These are phyloP conservation scores for Wickerhamiella vanderwaltii DNA, from an alignment of 805 yeast genomes.

Conservation along the genomic window DNA sequence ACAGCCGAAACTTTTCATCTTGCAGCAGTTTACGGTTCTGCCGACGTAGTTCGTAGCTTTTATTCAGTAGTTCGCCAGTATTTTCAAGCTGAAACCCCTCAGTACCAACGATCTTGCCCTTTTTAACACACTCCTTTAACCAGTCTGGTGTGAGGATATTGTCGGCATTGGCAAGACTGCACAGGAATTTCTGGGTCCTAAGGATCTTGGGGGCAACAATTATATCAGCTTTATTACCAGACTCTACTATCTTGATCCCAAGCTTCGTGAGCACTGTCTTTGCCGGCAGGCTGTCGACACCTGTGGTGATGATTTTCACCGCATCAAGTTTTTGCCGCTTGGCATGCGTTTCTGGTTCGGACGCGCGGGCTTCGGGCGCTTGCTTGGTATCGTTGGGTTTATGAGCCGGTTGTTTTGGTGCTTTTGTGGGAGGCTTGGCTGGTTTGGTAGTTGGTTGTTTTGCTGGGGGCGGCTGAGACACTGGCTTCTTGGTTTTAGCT, in stretches of 20 bases:
- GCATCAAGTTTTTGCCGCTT: slow-evolving; percentile 9
- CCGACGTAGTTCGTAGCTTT: slow-evolving; percentile 10
- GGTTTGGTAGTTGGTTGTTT: background rate
- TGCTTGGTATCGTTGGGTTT: background rate
- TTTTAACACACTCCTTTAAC: slow-evolving; percentile 20
- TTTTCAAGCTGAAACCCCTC: slow-evolving; percentile 20
- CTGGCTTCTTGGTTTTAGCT: background rate
- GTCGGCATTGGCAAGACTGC: slow-evolving; percentile 44
- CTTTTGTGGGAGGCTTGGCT: background rate
- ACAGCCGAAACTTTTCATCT: slow-evolving; percentile 35
- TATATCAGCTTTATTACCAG: slow-evolving; percentile 31
- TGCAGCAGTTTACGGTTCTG: slow-evolving; percentile 23
- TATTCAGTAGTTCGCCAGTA: slow-evolving; percentile 10
- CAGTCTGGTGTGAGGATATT: slow-evolving; percentile 22
- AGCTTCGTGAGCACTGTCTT: slow-evolving; percentile 26
- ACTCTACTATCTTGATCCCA: slow-evolving; percentile 43
- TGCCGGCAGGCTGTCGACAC: slow-evolving; percentile 20
- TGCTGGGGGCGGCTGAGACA: background rate
- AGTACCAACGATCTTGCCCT: slow-evolving; percentile 16
- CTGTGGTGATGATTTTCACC: slow-evolving; percentile 21
- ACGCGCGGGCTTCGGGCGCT: background rate
- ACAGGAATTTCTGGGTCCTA: slow-evolving; percentile 78
- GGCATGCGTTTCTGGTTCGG: background rate
- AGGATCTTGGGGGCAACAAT: slow-evolving; percentile 65
- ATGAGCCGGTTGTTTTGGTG: background rate